Evolutionary conservation across 2,329 filamentous ascomycete genomes (phyloP), one percentile per base, ranked within the genome.

Genomic region (Venturiaceae sp.): DNA sequence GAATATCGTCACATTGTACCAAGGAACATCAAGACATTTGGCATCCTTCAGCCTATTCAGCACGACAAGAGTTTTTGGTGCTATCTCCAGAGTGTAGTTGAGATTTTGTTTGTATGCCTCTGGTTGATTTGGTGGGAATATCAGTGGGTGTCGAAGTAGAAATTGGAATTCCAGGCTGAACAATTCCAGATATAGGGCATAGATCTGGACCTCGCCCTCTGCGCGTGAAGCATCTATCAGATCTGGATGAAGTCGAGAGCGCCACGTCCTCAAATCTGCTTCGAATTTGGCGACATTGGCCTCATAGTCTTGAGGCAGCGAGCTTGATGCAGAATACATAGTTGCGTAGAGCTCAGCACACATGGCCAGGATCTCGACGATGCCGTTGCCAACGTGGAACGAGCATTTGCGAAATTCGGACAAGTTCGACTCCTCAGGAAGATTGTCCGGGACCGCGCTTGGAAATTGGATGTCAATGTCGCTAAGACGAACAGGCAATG

Each of bases 381-480:
- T 81, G 53, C 82, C 79, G 14, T 91, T 76, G 5, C 83, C 88
- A 26, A 87, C 80, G 54, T 83, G 77, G 66, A 85, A 91, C 1
- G 78, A 78, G 67, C 88, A 92, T 47, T 81, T 81, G n/a, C 71
- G 73, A 66, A 74, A 76, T 2, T 71, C 64, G 16, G 67, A 67
- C 11, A 72, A 50, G 5, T 60, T 63, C 3, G 64, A 62, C 19
- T 83, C 74, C 37, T 88, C 84, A 0, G 0, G 90, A 78, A 85
- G 76, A 63, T 88, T 85, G 67, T 95, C 90, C 28, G 85, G 78
- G 33, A 92, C 79, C 5, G 83, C 74, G 59, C 88, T 80, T 1
- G 89, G 90, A 53, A 90, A 82, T 61, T 90, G 88, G 36, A 88
- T 82, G 65, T 95, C 90, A 64, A 91, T 87, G 62, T 94, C 88